Evolutionary conservation across 176 grass and related monocot genomes (phyloP), one percentile per base, ranked within the genome.

Genomic region (Oryza australiensis): DNA sequence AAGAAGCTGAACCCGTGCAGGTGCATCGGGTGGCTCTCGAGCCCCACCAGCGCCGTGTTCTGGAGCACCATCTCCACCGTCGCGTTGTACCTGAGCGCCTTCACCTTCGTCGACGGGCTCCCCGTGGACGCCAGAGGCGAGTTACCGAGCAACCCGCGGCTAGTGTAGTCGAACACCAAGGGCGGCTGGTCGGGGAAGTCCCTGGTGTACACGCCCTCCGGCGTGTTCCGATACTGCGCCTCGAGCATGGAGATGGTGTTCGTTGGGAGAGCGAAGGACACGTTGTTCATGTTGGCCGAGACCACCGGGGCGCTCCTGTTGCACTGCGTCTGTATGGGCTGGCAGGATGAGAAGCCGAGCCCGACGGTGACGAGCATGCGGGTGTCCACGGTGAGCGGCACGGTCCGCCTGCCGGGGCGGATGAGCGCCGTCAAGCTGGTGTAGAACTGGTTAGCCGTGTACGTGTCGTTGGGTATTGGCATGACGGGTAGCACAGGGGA

Each of bases 21-120:
- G 63, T 92, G 93, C 51, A 95, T 51, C 26, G 90, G 90, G 79
- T 95, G 93, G 93, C 80, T 95, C 80, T 95, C 90, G 57, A 66
- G 51, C n/a, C 49, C 80, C 15, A 92, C 43, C 70, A 92, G 55
- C 62, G 90, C 88, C 26, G 90, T 95, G 83, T 88, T 88, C 83
- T 93, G 90, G 80, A 89, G 85, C 83, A 96, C 90, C 63, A 88
- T 45, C 90, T 92, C 86, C 67, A 96, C 90, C 78, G 83, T 87
- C 32, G 82, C 55, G 62, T 90, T 84, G 77, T 82, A 92, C 81
- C 62, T 34, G 34, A 92, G 3, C 49, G 30, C 78, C 83, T 78
- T 90, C 76, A 68, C 83, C 80, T 82, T 92, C 27, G 90, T 96
- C 4, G 75, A 34, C 75, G 27, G 53, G 60, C 59, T 75, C 41